phyloP scores from a whole-genome alignment of 2,329 filamentous ascomycete species.

The Claviceps humidiphila region DNA sequence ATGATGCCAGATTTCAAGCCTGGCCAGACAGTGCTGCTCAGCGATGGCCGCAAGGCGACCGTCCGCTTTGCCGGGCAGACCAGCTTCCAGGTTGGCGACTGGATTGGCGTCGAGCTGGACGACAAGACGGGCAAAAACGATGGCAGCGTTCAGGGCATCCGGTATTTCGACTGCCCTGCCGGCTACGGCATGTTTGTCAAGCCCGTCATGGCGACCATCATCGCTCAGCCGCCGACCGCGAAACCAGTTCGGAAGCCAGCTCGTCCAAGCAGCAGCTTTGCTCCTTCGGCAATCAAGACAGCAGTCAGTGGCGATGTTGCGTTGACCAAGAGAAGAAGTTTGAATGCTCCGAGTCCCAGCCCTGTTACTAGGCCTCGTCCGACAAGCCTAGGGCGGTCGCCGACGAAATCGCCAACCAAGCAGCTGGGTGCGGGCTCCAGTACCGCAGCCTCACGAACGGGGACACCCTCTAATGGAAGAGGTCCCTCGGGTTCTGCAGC shows the following conservation, averaged over 20 bases:
- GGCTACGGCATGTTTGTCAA: conserved; percentile 75
- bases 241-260: conserved; percentile 26
- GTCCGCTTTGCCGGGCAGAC: conserved; percentile 75
- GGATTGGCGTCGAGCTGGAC: conserved; percentile 81
- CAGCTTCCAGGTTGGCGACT: conserved; percentile 67
- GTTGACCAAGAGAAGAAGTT: conserved; percentile 49
- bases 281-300: conserved; percentile 25
- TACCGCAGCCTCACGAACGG: conserved; percentile 46
- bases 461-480: conserved; percentile 46
- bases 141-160: conserved; percentile 73
- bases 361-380: conserved; percentile 48
- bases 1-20: conserved; percentile 44
- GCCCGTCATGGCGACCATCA: conserved; percentile 50
- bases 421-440: conserved; percentile 47
- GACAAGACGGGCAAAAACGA: conserved; percentile 83
- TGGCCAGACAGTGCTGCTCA: conserved; percentile 68
- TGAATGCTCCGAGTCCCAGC: conserved; percentile 61
- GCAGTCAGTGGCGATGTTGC: conserved; percentile 35
- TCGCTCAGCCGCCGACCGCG: conserved; percentile 33
- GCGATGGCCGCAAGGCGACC: conserved; percentile 61
- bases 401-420: conserved; percentile 69
- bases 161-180: conserved; percentile 78
- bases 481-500: conserved; percentile 22
- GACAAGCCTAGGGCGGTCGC: conserved; percentile 50
- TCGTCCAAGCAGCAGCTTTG: conserved; percentile 41